These are phyloP conservation scores for Plenodomus biglobosus DNA, from an alignment of 2,329 filamentous ascomycete species.

Conservation along the genomic window DNA sequence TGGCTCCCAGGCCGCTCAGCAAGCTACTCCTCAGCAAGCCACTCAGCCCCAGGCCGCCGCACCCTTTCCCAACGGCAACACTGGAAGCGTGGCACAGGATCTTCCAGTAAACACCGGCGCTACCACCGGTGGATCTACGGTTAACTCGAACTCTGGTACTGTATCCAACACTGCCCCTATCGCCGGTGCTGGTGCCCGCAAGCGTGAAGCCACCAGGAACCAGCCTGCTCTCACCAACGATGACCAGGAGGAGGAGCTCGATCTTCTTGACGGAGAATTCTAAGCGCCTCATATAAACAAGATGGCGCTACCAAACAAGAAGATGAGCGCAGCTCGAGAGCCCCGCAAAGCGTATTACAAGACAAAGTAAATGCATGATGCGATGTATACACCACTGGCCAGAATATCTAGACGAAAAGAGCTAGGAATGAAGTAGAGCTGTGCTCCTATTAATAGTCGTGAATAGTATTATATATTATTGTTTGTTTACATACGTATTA, in stretches of 20 bases:
- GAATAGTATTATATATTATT: constrained; percentile 3
- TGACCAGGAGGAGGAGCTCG: constrained; percentile 42
- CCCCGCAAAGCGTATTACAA: neutral
- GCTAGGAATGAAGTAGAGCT: constrained; percentile 1
- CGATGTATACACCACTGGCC: neutral
- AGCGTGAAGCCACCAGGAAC: constrained; percentile 18
- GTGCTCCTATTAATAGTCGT: constrained; percentile 1
- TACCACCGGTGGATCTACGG: neutral
- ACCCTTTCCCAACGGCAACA: neutral
- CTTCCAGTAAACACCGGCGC: constrained; percentile 4
- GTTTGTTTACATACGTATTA: constrained; percentile 15
- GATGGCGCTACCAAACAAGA: neutral
- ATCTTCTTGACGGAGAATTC: constrained; percentile 21
- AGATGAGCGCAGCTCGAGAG: neutral
- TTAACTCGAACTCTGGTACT: constrained; percentile 4
- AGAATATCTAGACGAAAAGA: neutral
- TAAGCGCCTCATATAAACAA: constrained; percentile 1
- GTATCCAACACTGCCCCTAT: constrained; percentile 3
- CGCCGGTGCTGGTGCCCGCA: constrained; percentile 18
- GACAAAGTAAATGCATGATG: no score
- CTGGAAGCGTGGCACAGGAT: constrained; percentile 1
- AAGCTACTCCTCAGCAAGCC: neutral
- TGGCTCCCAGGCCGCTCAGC: neutral
- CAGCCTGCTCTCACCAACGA: constrained; percentile 34
- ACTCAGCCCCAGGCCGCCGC: no score